These are phyloP conservation scores for Acacia acuminata DNA, from an alignment of 306 rosid genomes.

Conservation along the genomic window DNA sequence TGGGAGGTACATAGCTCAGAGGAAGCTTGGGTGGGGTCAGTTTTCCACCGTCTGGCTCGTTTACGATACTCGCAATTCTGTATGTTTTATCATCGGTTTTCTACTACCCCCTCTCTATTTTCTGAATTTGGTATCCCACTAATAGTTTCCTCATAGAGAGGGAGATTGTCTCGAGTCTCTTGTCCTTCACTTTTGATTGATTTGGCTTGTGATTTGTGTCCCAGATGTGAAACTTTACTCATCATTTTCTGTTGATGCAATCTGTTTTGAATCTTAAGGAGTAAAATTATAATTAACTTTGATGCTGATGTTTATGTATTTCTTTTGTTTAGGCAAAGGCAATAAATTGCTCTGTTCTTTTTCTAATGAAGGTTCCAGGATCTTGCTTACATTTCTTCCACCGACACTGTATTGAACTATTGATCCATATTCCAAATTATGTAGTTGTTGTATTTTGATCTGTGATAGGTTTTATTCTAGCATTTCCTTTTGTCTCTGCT, in stretches of 20 bases:
- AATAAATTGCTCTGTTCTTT: not conserved
- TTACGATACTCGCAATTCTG: slow-evolving; percentile 70
- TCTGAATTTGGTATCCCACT: not conserved
- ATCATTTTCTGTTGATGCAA: not conserved
- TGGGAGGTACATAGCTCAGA: slow-evolving; percentile 88
- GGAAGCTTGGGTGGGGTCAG: slow-evolving; percentile 97
- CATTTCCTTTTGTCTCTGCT: not conserved
- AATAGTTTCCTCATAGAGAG: not conserved
- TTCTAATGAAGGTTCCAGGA: not conserved
- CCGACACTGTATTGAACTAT: not conserved
- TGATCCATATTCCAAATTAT: not conserved
- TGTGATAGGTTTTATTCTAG: not conserved
- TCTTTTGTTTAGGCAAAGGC: not conserved
- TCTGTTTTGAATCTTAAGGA: not conserved
- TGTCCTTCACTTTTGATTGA: slow-evolving; percentile 1
- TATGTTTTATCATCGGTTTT: slow-evolving; percentile 40
- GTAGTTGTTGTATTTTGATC: not conserved
- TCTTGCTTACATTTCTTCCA: not conserved
- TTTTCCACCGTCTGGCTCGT: slow-evolving; percentile 99
- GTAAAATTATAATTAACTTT: not conserved
- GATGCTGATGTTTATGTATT: not conserved
- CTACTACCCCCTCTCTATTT: not conserved
- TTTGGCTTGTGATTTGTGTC: slow-evolving; percentile 26
- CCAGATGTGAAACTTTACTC: not conserved
- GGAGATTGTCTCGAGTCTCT: slow-evolving; percentile 2